Percentiles rank a stretch among this genome's conserved stretches.
Conservation (phyloP, 78 protist genomes). For the Chrysochromulina parva region DNA sequence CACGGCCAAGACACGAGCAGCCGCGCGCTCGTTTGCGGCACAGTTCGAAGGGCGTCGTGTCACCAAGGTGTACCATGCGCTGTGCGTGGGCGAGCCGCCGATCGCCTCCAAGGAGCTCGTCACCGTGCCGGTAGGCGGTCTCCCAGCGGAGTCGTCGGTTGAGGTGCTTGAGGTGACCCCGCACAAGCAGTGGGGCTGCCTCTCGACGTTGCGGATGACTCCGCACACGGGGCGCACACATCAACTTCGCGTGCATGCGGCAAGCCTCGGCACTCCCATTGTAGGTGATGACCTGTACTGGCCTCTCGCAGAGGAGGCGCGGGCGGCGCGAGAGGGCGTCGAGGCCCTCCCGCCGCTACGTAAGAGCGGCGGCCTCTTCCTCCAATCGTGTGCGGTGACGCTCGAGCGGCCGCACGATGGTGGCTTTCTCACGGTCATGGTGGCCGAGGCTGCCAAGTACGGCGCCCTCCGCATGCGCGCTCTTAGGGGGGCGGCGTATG, state of each 20-base stretch:
- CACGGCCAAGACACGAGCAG: neutral
- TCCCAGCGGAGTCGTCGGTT: neutral
- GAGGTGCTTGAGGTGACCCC: neutral
- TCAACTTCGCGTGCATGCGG: conserved; percentile 36
- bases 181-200: neutral
- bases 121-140: neutral
- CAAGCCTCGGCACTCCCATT: conserved; percentile 19
- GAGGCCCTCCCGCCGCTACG: neutral
- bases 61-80: neutral
- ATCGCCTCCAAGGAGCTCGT: neutral
- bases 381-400: neutral
- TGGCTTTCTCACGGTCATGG: no score
- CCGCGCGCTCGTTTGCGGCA: neutral
- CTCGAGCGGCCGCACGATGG: neutral
- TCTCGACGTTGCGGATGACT: neutral
- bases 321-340: neutral
- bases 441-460: no score
- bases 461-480: no score
- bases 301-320: neutral
- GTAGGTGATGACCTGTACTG: conserved; percentile 30
- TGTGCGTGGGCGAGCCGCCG: neutral
- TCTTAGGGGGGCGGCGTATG: no score
- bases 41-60: neutral
- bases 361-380: neutral
- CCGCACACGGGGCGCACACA: conserved; percentile 52